Conservation (phyloP, 148 eudicot species). For the Salicornia ramosissima region DNA sequence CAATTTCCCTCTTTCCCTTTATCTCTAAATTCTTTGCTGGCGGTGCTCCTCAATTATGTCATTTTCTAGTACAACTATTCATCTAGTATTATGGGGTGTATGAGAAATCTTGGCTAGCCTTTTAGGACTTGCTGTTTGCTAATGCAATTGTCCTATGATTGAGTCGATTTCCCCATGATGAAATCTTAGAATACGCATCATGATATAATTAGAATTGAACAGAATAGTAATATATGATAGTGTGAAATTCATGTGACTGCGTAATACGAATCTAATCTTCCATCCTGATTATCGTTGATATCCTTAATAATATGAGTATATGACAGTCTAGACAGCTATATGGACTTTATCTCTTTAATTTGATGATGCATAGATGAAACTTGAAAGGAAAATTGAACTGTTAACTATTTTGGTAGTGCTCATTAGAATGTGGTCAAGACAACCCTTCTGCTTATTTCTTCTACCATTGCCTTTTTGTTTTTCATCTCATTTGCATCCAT, state of each 20-base stretch:
- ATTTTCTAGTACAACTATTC: not conserved
- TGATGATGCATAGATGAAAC: not conserved
- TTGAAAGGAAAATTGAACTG: no score
- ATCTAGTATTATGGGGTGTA: not conserved
- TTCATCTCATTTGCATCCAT: not conserved
- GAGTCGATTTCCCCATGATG: no score
- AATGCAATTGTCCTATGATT: not conserved
- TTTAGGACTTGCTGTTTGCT: not conserved
- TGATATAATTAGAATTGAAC: not conserved
- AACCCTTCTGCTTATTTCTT: not conserved
- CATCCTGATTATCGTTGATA: not conserved
- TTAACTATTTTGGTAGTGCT: not conserved
- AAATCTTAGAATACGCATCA: no score
- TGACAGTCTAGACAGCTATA: not conserved
- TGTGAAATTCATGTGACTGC: not conserved
- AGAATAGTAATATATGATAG: not conserved
- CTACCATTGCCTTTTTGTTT: not conserved
- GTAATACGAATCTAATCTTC: not conserved
- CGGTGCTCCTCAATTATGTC: no score
- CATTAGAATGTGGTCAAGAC: not conserved
- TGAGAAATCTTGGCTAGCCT: no score
- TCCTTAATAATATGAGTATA: not conserved
- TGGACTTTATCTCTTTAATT: not conserved
- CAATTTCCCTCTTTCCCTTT: not conserved
- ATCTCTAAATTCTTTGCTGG: not conserved